These are phyloP conservation scores for Cylindrotheca fusiformis DNA, from an alignment of 108 stramenopile species.

Conservation along the genomic window DNA sequence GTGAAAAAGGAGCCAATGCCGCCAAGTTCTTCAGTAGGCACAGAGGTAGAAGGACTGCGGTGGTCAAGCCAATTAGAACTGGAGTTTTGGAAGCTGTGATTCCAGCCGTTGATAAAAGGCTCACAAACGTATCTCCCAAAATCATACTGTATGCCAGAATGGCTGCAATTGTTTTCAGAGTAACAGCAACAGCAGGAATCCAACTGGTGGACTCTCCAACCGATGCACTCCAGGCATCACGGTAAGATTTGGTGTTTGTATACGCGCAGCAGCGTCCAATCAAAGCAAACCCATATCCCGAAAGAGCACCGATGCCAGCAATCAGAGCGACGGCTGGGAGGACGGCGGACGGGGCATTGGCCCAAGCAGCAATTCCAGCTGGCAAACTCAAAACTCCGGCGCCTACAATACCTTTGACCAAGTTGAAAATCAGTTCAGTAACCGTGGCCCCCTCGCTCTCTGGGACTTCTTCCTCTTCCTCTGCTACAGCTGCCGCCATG, in stretches of 20 bases:
- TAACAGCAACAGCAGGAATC: conserved; percentile 84
- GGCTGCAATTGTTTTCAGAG: conserved; percentile 85
- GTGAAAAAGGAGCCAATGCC: conserved; percentile 83
- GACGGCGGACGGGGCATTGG: conserved; percentile 81
- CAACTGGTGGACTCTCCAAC: conserved; percentile 66
- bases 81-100: conserved; percentile 58
- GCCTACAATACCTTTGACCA: conserved; percentile 85
- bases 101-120: conserved; percentile 71
- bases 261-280: conserved; percentile 84
- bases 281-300: conserved; percentile 90
- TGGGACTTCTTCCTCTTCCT: neutral
- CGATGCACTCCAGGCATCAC: conserved; percentile 89
- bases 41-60: conserved; percentile 86
- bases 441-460: conserved; percentile 50
- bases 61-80: conserved; percentile 66
- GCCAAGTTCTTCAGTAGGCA: conserved; percentile 89
- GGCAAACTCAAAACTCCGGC: conserved; percentile 92
- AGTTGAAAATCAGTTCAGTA: conserved; percentile 43
- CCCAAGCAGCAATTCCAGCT: conserved; percentile 93
- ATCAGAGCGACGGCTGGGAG: conserved; percentile 81
- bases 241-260: conserved; percentile 83
- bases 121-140: conserved; percentile 88
- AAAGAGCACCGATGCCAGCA: conserved; percentile 74
- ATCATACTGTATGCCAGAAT: conserved; percentile 94
- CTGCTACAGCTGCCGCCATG: conserved; percentile 16